Base-by-base conservation (phyloP, 1,284 basidiomycete species). In the Puccinia polysora region DNA sequence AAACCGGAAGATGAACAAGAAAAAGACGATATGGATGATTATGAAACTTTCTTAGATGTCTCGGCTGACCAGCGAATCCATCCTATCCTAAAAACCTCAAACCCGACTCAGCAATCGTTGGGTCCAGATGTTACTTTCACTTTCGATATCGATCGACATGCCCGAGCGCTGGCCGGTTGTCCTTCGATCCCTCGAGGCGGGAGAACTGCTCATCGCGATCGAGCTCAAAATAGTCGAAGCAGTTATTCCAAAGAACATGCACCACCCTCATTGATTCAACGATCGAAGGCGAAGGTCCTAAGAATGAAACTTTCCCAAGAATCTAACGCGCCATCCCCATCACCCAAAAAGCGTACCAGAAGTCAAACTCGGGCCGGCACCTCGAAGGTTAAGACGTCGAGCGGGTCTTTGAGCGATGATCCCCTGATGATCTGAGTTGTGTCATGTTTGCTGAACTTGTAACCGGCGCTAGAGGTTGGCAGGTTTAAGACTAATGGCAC, bases 141-240 rank as follows among this genome's bases (percentile, higher is more conserved):
- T 4, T 64, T 64, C 12, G 62, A 64, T 45, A 50, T 47, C n/a
- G 62, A 64, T 34, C 62, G 62, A 2, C 62, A 64, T 45, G 45
- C 62, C 49, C 62, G 62, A 20, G 62, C 62, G 28, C 62, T 64
- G 23, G 62, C 62, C 23, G 62, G 18, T 36, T 64, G 62, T 30
- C 49, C 62, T 8, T 45, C 62, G 23, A 64, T 64, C 30, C 62
- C 43, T 30, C 40, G 43, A 45, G 20, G n/a, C n/a, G n/a, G n/a
- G n/a, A n/a, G n/a, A n/a, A n/a, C n/a, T n/a, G n/a, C n/a, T n/a
- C n/a, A n/a, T n/a, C n/a, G n/a, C n/a, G n/a, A n/a, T n/a, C n/a
- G n/a, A n/a, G n/a, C n/a, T n/a, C n/a, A n/a, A n/a, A n/a, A n/a
- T n/a, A n/a, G n/a, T n/a, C n/a, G n/a, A n/a, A n/a, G n/a, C n/a